A percentile compares a stretch with the other conserved stretches of the same genome.
Conservation (phyloP, 1,284 basidiomycete species). For the Xanthoconium separans region DNA sequence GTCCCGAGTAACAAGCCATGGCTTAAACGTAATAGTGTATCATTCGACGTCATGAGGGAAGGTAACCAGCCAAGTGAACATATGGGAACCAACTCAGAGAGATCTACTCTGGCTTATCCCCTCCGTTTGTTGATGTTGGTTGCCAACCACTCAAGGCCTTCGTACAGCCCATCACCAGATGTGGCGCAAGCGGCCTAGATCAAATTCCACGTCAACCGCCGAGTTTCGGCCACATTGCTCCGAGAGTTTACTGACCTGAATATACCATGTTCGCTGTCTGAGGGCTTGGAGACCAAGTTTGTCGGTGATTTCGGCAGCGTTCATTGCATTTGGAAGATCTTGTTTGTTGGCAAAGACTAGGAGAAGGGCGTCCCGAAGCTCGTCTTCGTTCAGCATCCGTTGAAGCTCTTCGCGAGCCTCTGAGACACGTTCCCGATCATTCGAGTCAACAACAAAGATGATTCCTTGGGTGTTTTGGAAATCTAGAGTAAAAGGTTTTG, state of each 20-base stretch:
- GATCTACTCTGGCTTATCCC: conserved; percentile 47
- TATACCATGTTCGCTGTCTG: conserved; percentile 98
- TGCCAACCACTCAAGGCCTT: conserved; percentile 96
- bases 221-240: neutral
- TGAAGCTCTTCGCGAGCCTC: conserved; percentile 99
- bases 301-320: conserved; percentile 99
- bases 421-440: conserved; percentile 98
- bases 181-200: conserved; percentile 94
- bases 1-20: conserved; percentile 32
- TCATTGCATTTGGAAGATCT: conserved; percentile 99
- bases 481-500: conserved; percentile 53
- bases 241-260: conserved; percentile 67
- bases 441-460: conserved; percentile 99
- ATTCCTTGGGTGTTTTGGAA: conserved; percentile 99
- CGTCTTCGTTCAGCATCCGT: conserved; percentile 99
- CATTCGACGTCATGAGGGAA: conserved; percentile 40
- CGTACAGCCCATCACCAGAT: conserved; percentile 98
- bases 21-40: conserved; percentile 31
- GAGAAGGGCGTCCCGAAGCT: conserved; percentile 97
- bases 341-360: conserved; percentile 99
- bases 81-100: conserved; percentile 44
- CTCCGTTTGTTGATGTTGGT: conserved; percentile 82
- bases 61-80: conserved; percentile 45
- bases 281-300: conserved; percentile 98
- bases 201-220: conserved; percentile 23